These are phyloP conservation scores for Daldinia concentrica DNA, from an alignment of 495 filamentous ascomycete species.

Conservation along the genomic window DNA sequence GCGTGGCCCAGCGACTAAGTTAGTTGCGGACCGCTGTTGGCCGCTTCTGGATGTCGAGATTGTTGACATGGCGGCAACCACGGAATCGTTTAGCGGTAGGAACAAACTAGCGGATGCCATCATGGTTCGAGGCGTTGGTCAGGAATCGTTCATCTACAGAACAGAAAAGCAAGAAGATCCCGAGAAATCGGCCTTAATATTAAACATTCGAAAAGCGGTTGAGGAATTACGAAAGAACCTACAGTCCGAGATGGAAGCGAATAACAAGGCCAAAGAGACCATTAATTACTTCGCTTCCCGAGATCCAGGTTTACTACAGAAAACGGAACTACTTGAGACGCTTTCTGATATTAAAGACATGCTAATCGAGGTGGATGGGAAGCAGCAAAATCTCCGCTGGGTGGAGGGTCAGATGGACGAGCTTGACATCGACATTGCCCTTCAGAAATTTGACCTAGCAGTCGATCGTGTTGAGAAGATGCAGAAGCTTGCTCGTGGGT, in stretches of 20 bases:
- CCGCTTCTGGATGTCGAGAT: slow-evolving; percentile 92
- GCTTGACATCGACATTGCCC: slow-evolving; percentile 92
- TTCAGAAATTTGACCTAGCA: slow-evolving; percentile 87
- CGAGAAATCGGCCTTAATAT: slow-evolving; percentile 81
- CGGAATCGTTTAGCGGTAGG: slow-evolving; percentile 64
- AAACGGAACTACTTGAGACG: slow-evolving; percentile 73
- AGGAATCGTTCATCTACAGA: slow-evolving; percentile 92
- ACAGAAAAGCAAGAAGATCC: slow-evolving; percentile 76
- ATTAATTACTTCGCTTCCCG: slow-evolving; percentile 82
- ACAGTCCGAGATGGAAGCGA: slow-evolving; percentile 83
- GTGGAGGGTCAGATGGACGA: slow-evolving; percentile 96
- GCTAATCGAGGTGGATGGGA: slow-evolving; percentile 94
- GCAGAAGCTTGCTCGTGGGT: slow-evolving; percentile 74
- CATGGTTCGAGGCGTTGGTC: slow-evolving; percentile 83
- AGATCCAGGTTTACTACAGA: slow-evolving; percentile 74
- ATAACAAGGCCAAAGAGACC: slow-evolving; percentile 77
- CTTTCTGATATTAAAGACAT: slow-evolving; percentile 77
- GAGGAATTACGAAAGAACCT: slow-evolving; percentile 87
- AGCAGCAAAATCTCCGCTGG: slow-evolving; percentile 94
- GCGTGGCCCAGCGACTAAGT: slow-evolving; percentile 73
- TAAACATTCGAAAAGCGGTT: slow-evolving; percentile 88
- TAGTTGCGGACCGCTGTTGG: slow-evolving; percentile 95
- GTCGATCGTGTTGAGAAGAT: slow-evolving; percentile 85
- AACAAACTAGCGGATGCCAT: slow-evolving; percentile 85
- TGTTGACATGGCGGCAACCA: slow-evolving; percentile 78